phyloP scores from a whole-genome alignment of 2,329 filamentous ascomycete genomes.

The Pestalotiopsis sp. region DNA sequence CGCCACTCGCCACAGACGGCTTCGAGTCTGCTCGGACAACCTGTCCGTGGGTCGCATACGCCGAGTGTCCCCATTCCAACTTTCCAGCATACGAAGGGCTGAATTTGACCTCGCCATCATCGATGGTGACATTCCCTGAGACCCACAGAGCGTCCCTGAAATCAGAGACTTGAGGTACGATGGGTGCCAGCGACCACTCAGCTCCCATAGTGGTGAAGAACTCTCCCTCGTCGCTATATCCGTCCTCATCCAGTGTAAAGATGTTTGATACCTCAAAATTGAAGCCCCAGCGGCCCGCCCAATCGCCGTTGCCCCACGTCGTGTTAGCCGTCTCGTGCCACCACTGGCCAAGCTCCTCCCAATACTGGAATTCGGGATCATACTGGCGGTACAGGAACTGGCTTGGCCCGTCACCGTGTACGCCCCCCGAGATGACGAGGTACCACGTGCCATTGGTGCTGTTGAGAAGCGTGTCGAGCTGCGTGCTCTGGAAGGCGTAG shows the following conservation, averaged over 20 bases:
- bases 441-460: constrained; percentile 40
- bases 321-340: constrained; percentile 42
- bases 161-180: constrained; percentile 40
- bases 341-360: constrained; percentile 34
- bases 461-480: constrained; percentile 37
- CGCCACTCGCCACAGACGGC: constrained; percentile 38
- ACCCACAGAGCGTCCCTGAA: constrained; percentile 45
- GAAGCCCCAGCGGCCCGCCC: constrained; percentile 41
- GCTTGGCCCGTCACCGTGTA: constrained; percentile 39
- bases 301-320: constrained; percentile 36
- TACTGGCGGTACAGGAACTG: constrained; percentile 43
- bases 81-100: constrained; percentile 42
- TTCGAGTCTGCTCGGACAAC: constrained; percentile 38
- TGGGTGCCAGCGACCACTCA: constrained; percentile 44
- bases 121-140: constrained; percentile 35
- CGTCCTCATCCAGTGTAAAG: constrained; percentile 41
- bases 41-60: constrained; percentile 47
- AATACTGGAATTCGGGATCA: constrained; percentile 39
- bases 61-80: constrained; percentile 42
- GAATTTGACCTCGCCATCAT: constrained; percentile 35
- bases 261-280: constrained; percentile 49
- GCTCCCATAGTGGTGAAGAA: constrained; percentile 43
- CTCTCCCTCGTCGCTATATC: constrained; percentile 41
- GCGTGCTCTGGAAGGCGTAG: constrained; percentile 41
- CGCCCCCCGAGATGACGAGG: constrained; percentile 40